A percentile compares a stretch with the other conserved stretches of the same genome.
Conservation (phyloP, 257 asterid genomes). For the Knoxia roxburghii region DNA sequence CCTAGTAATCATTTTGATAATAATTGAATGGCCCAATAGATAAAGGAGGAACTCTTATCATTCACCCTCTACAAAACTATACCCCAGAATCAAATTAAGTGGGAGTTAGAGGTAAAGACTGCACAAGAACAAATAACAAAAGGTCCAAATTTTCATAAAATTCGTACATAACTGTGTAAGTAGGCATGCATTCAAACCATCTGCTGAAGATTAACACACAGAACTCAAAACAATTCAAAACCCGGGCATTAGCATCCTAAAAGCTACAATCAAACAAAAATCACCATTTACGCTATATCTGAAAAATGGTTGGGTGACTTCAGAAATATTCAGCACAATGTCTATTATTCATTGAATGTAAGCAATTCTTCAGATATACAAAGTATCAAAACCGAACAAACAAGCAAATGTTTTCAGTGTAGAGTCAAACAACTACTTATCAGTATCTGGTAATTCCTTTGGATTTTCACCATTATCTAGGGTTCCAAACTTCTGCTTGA, state of each 20-base stretch:
- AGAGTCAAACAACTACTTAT: conserved; percentile 3
- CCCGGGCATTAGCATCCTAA: not conserved
- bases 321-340: not conserved
- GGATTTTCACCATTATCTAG: conserved; percentile 24
- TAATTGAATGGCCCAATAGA: too few relatives aligned
- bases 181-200: not conserved
- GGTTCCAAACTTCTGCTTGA: conserved; percentile 65
- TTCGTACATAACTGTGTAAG: not conserved
- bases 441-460: conserved; percentile 24
- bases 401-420: not conserved
- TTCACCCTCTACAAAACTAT: not conserved
- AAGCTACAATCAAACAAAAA: not conserved
- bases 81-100: not conserved
- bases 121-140: not conserved
- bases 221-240: not conserved
- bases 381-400: not conserved
- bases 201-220: not conserved
- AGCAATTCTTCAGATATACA: not conserved
- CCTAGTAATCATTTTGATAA: too few relatives aligned
- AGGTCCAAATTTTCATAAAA: not conserved
- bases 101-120: not conserved
- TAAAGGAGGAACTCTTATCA: not conserved
- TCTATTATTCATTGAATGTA: too few relatives aligned
- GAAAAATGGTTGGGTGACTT: too few relatives aligned
- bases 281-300: not conserved